Percentiles rank a stretch among this genome's conserved stretches.
phyloP scores from a whole-genome alignment of 768 basidiomycete genomes.

The Hypholoma fasciculare region DNA sequence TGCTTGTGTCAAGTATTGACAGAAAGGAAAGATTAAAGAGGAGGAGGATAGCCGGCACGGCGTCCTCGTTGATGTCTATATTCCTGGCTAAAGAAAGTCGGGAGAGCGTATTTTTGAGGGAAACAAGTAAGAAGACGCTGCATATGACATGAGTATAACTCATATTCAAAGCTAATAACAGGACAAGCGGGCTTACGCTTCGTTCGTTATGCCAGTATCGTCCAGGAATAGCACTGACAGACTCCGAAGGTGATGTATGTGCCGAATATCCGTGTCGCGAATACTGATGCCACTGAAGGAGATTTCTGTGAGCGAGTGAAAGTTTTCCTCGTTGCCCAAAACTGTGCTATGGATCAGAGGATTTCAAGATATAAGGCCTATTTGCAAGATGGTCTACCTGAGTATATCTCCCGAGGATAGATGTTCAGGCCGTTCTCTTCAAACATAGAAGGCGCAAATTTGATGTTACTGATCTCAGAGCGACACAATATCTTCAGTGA shows the following conservation, averaged over 20 bases:
- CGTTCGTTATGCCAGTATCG: conserved; percentile 58
- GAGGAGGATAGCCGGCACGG: conserved; percentile 52
- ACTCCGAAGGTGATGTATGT: conserved; percentile 54
- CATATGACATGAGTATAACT: not conserved
- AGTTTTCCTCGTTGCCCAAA: conserved; percentile 52
- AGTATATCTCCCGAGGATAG: conserved; percentile 39
- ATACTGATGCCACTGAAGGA: conserved; percentile 46
- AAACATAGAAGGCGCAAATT: conserved; percentile 44
- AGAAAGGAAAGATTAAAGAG: conserved; percentile 49
- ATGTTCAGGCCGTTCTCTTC: conserved; percentile 54
- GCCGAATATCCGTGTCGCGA: conserved; percentile 46
- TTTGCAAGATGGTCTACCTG: conserved; percentile 30
- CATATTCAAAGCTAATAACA: not conserved
- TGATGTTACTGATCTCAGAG: conserved; percentile 44
- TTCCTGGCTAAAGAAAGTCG: conserved; percentile 56
- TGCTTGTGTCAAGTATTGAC: conserved; percentile 51
- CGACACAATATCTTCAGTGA: conserved; percentile 45
- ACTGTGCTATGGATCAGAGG: conserved; percentile 29
- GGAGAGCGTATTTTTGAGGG: conserved; percentile 53
- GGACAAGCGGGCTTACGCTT: conserved; percentile 44
- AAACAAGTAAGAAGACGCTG: conserved; percentile 59
- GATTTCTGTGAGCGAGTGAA: conserved; percentile 49
- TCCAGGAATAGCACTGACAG: conserved; percentile 47
- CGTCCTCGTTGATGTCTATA: conserved; percentile 53
- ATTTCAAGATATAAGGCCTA: not conserved